Evolutionary conservation across 768 basidiomycete genomes (phyloP).

Genomic region (Naganishia kalamii): DNA sequence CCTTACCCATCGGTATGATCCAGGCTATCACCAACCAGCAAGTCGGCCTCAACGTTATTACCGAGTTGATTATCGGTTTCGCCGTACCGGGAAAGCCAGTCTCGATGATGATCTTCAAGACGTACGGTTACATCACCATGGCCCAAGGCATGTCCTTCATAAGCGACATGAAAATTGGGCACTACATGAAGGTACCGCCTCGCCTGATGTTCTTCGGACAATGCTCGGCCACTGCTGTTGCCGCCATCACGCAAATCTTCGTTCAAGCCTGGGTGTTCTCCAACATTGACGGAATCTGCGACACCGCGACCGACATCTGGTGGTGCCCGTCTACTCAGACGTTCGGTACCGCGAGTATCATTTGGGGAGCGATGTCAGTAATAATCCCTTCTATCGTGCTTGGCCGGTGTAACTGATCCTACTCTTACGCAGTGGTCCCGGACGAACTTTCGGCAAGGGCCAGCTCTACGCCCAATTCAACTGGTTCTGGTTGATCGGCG

Average conservation of each 20-base stretch:
- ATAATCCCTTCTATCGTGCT: neutral
- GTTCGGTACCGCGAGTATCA: conserved; percentile 44
- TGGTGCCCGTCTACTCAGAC: conserved; percentile 42
- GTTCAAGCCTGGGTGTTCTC: conserved; percentile 43
- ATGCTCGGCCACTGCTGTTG: conserved; percentile 45
- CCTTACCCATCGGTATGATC: conserved; percentile 44
- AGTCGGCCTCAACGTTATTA: conserved; percentile 47
- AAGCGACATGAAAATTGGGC: conserved; percentile 44
- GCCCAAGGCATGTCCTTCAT: conserved; percentile 43
- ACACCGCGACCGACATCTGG: conserved; percentile 42
- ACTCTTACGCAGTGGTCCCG: conserved; percentile 24
- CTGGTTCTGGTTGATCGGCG: conserved; percentile 36
- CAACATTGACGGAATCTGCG: conserved; percentile 40
- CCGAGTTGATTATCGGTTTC: conserved; percentile 46
- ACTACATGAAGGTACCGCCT: conserved; percentile 27
- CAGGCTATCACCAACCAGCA: conserved; percentile 45
- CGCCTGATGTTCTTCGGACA: conserved; percentile 44
- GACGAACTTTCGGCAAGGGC: conserved; percentile 41
- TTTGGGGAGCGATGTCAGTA: conserved; percentile 37
- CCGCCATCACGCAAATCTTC: conserved; percentile 44
- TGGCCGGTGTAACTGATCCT: neutral
- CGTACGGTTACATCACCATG: conserved; percentile 42
- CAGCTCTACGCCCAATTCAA: conserved; percentile 38
- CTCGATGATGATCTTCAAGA: conserved; percentile 43
- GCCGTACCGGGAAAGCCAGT: conserved; percentile 45